These are phyloP conservation scores for Linnemannia exigua DNA, from an alignment of 192 early-diverging fungal species.

Conservation along the genomic window DNA sequence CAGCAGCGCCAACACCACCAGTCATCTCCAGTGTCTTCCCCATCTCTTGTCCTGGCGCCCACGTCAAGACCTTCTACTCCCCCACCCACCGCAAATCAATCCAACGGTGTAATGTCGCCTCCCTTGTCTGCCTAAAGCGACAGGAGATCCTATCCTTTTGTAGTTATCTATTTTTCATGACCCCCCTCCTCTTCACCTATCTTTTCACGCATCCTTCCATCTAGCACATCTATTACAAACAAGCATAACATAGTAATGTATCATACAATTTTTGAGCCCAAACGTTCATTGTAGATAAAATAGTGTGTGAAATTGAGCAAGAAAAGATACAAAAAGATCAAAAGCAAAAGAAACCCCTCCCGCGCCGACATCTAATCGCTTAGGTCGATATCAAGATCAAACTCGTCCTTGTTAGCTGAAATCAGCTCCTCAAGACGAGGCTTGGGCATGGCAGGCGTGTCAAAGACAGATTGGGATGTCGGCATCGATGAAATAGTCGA, in stretches of 20 bases:
- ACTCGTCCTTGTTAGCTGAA: slow-evolving; percentile 42
- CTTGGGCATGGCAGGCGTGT: slow-evolving; percentile 50
- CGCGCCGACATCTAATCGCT: not conserved
- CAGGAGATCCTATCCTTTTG: not conserved
- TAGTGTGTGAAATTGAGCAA: not conserved
- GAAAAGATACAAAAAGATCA: not conserved
- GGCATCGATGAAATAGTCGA: not conserved
- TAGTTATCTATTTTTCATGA: not conserved
- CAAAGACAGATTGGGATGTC: slow-evolving; percentile 26
- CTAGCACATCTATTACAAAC: not conserved
- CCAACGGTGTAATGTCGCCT: not conserved
- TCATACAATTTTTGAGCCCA: not conserved
- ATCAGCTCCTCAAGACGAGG: slow-evolving; percentile 42
- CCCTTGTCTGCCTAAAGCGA: not conserved
- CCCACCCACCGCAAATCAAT: not conserved
- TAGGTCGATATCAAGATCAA: slow-evolving; percentile 46
- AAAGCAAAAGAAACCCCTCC: not conserved
- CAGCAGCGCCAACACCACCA: too few relatives aligned
- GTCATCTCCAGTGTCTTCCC: not conserved
- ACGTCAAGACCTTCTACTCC: not conserved
- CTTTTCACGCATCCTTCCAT: not conserved
- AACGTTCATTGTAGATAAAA: not conserved
- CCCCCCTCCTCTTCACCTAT: not conserved
- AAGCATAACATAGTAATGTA: not conserved
- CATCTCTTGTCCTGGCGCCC: not conserved